Evolutionary conservation across 1,139 yeast species (phyloP).

Genomic region (Pichia sp.): DNA sequence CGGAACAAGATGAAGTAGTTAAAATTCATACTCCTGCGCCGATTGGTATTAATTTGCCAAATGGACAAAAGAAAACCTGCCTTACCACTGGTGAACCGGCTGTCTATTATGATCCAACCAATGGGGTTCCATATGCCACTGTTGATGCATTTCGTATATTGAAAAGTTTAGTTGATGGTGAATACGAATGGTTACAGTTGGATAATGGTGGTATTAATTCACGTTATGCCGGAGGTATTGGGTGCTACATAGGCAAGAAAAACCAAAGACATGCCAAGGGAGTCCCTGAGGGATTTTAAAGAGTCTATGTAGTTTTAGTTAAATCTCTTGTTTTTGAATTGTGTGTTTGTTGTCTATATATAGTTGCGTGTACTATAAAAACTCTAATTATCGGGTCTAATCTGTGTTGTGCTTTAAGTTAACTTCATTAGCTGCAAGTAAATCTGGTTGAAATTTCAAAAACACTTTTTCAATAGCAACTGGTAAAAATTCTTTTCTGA

Average conservation of each 20-base stretch:
- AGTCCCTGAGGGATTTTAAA: conserved; percentile 80
- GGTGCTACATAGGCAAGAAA: conserved; percentile 52
- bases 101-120: conserved; percentile 78
- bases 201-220: conserved; percentile 68
- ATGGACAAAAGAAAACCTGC: conserved; percentile 63
- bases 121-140: conserved; percentile 79
- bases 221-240: conserved; percentile 58
- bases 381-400: too few species aligned
- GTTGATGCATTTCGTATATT: conserved; percentile 73
- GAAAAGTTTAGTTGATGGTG: conserved; percentile 61
- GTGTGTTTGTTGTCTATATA: too few species aligned
- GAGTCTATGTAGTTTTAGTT: too few species aligned
- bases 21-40: conserved; percentile 61
- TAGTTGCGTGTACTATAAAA: too few species aligned
- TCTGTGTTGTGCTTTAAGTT: conserved; percentile 28
- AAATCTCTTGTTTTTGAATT: too few species aligned
- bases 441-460: conserved; percentile 53
- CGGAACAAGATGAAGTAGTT: conserved; percentile 39
- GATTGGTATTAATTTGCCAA: conserved; percentile 67
- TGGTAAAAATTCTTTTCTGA: conserved; percentile 48
- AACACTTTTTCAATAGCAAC: conserved; percentile 39
- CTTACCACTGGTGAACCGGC: conserved; percentile 75
- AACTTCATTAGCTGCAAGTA: conserved; percentile 49
- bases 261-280: conserved; percentile 69
- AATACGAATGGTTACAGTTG: conserved; percentile 63